Conservation (phyloP, 768 basidiomycete genomes). For the Dacryopinax primogenitus region DNA sequence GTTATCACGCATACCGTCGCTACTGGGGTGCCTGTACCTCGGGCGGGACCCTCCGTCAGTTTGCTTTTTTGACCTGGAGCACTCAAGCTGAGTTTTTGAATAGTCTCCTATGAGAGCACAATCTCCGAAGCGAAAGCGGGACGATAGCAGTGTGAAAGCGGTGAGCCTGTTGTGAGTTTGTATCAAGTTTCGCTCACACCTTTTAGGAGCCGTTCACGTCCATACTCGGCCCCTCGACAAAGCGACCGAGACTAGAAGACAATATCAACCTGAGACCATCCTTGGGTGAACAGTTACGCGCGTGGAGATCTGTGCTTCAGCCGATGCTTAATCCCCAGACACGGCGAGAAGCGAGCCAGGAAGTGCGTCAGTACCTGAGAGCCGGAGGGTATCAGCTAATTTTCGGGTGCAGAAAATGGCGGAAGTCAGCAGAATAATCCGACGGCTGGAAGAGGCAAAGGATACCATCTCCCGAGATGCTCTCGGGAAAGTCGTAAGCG, state of each 20-base stretch:
- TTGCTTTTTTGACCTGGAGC: not conserved
- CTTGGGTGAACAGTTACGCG: not conserved
- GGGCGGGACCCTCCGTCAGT: not conserved
- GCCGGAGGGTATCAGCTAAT: not conserved
- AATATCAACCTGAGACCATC: not conserved
- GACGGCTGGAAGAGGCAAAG: not conserved
- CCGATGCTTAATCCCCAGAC: not conserved
- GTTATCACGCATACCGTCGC: not conserved
- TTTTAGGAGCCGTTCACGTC: not conserved
- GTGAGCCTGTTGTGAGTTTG: not conserved
- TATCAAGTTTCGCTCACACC: not conserved
- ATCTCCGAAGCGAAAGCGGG: not conserved
- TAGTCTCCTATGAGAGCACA: not conserved
- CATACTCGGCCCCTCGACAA: not conserved
- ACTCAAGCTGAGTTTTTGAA: not conserved
- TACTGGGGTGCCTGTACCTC: not conserved
- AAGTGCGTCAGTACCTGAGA: not conserved
- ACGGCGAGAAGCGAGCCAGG: not conserved
- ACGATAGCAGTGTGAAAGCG: too few species aligned
- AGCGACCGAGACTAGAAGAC: not conserved
- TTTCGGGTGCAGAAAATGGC: not conserved
- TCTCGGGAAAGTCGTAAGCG: not conserved
- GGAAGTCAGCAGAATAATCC: not conserved
- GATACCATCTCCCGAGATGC: not conserved
- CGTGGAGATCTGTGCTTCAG: not conserved